Evolutionary conservation across 805 yeast species (phyloP), one percentile per base, ranked within the genome.

Genomic region (Metschnikowia cerradonensis): DNA sequence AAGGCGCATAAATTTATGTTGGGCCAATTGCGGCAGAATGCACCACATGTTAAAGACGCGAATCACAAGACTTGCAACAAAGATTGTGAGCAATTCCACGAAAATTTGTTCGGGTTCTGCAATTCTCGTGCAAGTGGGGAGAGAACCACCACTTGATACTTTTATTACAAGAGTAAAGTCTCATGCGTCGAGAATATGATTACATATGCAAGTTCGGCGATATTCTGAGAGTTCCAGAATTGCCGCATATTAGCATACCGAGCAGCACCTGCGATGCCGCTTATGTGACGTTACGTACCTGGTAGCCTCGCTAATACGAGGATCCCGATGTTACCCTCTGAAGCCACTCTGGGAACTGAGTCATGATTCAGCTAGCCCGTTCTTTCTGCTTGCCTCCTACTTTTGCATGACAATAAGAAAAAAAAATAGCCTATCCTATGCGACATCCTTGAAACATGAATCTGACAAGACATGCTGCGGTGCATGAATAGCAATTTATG

Each of bases 231-330:
- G 34, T 26, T 34, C 45, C 45, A 42, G 38, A 33, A 19, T 42
- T 42, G 45, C 31, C 34, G 45, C 45, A 42, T 30, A 20, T 32
- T 32, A 32, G 23, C 20, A 32, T 31, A 32, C 45, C 37, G n/a
- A 34, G 36, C 20, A n/a, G 19, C 38, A 32, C 6, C 20, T 42
- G 45, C 38, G 11, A 22, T 4, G 32, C 37, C 20, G 45, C 45
- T n/a, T 42, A 42, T 42, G 10, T 42, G 45, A 42, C 45, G 45
- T 38, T 42, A 42, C 19, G 45, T 42, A 22, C 45, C 45, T 42
- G 45, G 45, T 42, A 42, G 45, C 38, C 45, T 33, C 38, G 38
- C 37, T 42, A 33, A 13, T 40, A 40, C 43, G 34, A 15, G 34
- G 13, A n/a, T 23, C 34, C 22, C 22, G 22, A 40, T 15, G 34